Evolutionary conservation across 208 protist genomes (phyloP), one percentile per base, ranked within the genome.

Genomic region (Leishmania amazonensis): DNA sequence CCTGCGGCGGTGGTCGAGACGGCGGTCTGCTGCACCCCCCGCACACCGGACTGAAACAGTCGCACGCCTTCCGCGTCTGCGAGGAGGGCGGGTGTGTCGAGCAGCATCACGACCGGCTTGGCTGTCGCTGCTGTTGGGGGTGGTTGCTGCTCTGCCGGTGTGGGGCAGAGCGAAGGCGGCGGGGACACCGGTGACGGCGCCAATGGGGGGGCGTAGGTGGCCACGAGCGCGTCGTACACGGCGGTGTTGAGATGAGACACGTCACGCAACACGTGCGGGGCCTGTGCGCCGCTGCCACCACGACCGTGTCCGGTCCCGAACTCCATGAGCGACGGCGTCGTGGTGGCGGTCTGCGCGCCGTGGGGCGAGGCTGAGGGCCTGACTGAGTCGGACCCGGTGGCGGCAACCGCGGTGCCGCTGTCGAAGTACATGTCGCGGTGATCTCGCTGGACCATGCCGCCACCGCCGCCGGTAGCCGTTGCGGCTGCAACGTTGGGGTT

Each of bases 171-270:
- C 74, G 21, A 11, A 40, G 31, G 73, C 49, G 38, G 49, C 47
- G 74, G 53, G 51, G 74, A 8, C 6, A 15, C 54, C n/a, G 53
- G 75, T 9, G 40, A 31, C 8, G 53, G 57, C 40, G 21, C 53
- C 75, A 8, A n/a, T 70, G 13, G 58, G 3, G 76, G 19, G 11
- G 76, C 76, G 73, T 85, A 78, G 40, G 51, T 53, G 51, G 49
- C 4, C n/a, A 72, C 71, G 21, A 85, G 72, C 0, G 82, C 82
- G 45, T 85, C 82, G 72, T 81, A 85, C 8, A 85, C 51, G 51
- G 82, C 82, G 21, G 82, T 79, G 64, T 85, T 85, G 11, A 85
- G 72, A n/a, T 68, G 82, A 4, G 82, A 54, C 70, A 85, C 54
- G 19, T 80, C 81, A 40, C 81, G 31, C 76, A 79, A n/a, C 17